A percentile compares a stretch with the other conserved stretches of the same genome.
Conservation (phyloP, 1,139 yeast species). For the Geotrichum cucujoidarum region DNA sequence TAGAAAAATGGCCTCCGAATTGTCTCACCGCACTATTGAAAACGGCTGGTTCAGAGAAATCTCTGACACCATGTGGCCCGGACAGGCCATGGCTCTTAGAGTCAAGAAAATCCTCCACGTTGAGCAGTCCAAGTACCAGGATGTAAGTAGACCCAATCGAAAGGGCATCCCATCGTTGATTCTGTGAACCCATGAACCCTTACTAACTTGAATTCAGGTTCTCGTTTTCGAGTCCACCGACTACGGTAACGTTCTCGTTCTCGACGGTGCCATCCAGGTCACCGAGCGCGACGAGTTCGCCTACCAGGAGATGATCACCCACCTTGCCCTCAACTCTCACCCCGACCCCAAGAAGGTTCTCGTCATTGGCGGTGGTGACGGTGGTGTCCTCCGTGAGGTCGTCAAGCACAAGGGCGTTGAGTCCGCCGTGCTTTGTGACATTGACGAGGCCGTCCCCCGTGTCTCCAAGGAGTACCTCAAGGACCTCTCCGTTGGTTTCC, state of each 20-base stretch:
- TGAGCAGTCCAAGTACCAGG: conserved; percentile 76
- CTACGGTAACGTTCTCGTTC: conserved; percentile 79
- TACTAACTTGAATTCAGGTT: conserved; percentile 30
- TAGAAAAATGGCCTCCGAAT: conserved; percentile 30
- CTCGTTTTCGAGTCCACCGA: conserved; percentile 67
- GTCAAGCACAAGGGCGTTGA: conserved; percentile 70
- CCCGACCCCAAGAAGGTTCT: conserved; percentile 67
- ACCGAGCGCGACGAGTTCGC: conserved; percentile 89
- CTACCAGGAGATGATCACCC: conserved; percentile 82
- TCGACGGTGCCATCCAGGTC: conserved; percentile 83
- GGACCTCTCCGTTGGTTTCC: conserved; percentile 65
- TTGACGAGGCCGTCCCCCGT: conserved; percentile 79
- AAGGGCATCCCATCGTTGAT: too few species aligned
- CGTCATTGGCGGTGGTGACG: conserved; percentile 93
- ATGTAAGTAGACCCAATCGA: conserved; percentile 37
- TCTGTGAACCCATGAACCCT: not conserved
- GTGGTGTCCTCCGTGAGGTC: conserved; percentile 83
- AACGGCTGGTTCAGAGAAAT: conserved; percentile 44
- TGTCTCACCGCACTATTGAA: conserved; percentile 36
- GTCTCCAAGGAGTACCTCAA: conserved; percentile 74
- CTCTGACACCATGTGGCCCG: conserved; percentile 91
- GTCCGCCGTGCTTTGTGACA: conserved; percentile 77
- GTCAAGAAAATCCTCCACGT: conserved; percentile 73
- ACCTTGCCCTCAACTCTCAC: conserved; percentile 72
- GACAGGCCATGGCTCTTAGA: conserved; percentile 84